Evolutionary conservation across 164 flowering plant genomes (phyloP), one percentile per base, ranked within the genome.

Genomic region (Berberis vulgaris): DNA sequence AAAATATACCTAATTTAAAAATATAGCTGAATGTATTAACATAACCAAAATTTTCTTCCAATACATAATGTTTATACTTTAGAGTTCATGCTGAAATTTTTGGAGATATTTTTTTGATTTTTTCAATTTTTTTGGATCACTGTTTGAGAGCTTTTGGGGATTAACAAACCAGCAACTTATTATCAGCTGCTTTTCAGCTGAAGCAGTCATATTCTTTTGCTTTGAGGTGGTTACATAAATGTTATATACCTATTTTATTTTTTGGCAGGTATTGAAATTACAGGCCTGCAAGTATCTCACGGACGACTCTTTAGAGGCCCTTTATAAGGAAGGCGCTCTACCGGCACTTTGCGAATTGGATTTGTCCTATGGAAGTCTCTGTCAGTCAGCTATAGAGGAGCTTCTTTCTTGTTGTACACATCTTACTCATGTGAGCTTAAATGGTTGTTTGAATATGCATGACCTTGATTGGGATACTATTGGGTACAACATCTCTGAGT

Each of bases 231-330:
- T 41, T 57, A 9, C 52, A 43, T 26, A 26, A 26, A 26, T 26
- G 26, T 26, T 26, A 26, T 26, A 26, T 26, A 26, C 26, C 26
- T 26, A 43, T 43, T 44, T 13, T 7, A 1, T 9, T 66, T 43
- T 59, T 62, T 44, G 43, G 2, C 46, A 94, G 98, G 93, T 94
- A 43, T 67, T 94, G 62, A 94, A 88, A 73, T 70, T 94, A 77
- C 98, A 90, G 85, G 98, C 98, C 1, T 94, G 98, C 92, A 94
- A 94, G 77, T 90, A 91, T 72, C 86, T 94, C 6, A 72, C 76
- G 41, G 84, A 87, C 69, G 74, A 88, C 40, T 87, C 98, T 41
- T 74, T 94, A 74, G 97, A 90, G 77, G 80, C 97, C 49, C 85
- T 94, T 26, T 86, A 91, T 74, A 86, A 80, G 65, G 78, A 75